phyloP scores from a whole-genome alignment of 768 basidiomycete species.

The Agaricus bisporus region DNA sequence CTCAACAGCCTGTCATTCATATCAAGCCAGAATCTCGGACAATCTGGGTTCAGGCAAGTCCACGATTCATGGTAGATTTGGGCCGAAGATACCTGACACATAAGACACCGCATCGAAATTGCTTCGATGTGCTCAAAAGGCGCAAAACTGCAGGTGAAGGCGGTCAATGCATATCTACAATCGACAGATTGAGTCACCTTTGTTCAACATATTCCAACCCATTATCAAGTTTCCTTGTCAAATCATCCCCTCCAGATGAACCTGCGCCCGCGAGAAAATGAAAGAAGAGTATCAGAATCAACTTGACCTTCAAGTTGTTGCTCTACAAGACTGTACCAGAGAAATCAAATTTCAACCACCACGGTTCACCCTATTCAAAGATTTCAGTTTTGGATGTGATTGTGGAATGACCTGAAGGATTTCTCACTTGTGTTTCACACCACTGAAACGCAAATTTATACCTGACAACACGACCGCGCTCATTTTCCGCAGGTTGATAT shows the following conservation, averaged over 20 bases:
- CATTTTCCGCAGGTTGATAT: conserved; percentile 45
- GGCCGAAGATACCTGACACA: conserved; percentile 41
- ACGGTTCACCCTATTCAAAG: conserved; percentile 34
- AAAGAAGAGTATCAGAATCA: background rate
- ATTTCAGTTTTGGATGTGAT: background rate
- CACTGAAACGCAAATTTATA: conserved; percentile 85
- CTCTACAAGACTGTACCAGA: background rate
- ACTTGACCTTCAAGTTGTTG: background rate
- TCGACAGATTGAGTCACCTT: background rate
- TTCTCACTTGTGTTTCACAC: conserved; percentile 60
- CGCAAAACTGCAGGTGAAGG: background rate
- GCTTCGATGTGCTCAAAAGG: conserved; percentile 3
- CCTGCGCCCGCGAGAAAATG: background rate
- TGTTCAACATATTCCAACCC: conserved; percentile 1
- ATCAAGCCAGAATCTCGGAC: conserved; percentile 48
- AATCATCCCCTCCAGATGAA: background rate
- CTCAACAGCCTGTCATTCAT: conserved; percentile 21
- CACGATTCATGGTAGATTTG: conserved; percentile 49
- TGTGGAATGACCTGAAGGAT: background rate
- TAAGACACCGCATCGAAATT: conserved; percentile 25
- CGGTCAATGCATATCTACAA: background rate
- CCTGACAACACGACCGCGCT: conserved; percentile 51
- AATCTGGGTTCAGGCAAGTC: conserved; percentile 60
- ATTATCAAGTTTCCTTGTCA: background rate
- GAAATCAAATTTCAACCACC: conserved; percentile 29